Conservation (phyloP, 371 early-diverging fungal genomes). For the Zychaea mexicana region DNA sequence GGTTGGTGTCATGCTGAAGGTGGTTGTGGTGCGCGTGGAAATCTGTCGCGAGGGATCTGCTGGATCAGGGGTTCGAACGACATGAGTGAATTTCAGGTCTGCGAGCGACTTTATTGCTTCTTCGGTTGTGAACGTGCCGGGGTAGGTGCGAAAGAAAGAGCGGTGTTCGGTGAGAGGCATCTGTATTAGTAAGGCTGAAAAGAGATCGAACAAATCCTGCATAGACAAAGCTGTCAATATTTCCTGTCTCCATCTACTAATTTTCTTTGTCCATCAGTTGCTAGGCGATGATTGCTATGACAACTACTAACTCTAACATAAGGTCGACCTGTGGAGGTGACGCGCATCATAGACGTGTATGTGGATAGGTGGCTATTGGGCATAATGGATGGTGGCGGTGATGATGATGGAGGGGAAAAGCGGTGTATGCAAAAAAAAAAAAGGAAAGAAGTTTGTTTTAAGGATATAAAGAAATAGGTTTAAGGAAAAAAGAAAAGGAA, state of each 20-base stretch:
- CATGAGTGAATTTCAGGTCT: slow-evolving; percentile 53
- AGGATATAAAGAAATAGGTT: not conserved
- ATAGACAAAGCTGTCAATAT: not conserved
- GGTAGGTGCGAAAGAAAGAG: slow-evolving; percentile 53
- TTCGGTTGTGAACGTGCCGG: slow-evolving; percentile 59
- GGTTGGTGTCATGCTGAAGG: slow-evolving; percentile 52
- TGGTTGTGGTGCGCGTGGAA: slow-evolving; percentile 51
- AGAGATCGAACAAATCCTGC: slow-evolving; percentile 51
- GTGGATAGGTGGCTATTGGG: slow-evolving; percentile 15
- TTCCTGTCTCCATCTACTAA: too few relatives aligned
- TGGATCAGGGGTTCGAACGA: slow-evolving; percentile 54
- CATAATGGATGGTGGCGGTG: slow-evolving; percentile 10
- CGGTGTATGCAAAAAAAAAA: slow-evolving; percentile 1
- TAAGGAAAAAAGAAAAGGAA: not conserved
- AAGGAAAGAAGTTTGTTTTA: too few relatives aligned
- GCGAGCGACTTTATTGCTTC: slow-evolving; percentile 54
- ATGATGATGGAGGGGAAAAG: not conserved
- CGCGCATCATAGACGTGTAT: slow-evolving; percentile 33
- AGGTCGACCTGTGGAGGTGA: slow-evolving; percentile 40
- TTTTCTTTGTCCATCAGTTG: too few relatives aligned
- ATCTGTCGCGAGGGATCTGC: slow-evolving; percentile 46
- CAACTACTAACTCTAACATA: slow-evolving; percentile 25
- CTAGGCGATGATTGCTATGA: not conserved
- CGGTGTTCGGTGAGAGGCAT: slow-evolving; percentile 45
- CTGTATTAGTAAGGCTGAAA: slow-evolving; percentile 44